Conservation (phyloP, 768 basidiomycete species). For the Tylopilus rubrobrunneus region DNA sequence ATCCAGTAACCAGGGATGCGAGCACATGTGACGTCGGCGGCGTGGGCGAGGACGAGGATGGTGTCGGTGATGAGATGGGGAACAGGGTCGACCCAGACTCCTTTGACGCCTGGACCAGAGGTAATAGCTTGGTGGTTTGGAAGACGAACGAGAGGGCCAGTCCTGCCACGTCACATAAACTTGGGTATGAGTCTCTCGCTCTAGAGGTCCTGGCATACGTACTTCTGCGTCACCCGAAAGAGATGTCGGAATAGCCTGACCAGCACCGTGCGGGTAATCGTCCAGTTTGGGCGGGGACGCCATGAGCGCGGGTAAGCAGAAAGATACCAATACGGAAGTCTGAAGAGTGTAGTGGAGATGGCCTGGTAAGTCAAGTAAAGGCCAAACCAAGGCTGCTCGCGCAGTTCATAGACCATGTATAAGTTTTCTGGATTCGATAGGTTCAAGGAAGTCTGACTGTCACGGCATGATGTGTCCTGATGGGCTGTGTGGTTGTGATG, state of each 20-base stretch:
- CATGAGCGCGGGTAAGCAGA: slow-evolving; percentile 17
- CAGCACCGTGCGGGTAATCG: slow-evolving; percentile 20
- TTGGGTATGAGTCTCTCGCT: too few species aligned
- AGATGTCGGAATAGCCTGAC: slow-evolving; percentile 20
- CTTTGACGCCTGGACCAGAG: slow-evolving; percentile 22
- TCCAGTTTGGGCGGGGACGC: slow-evolving; percentile 24
- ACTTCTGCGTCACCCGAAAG: slow-evolving; percentile 19
- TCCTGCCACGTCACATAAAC: slow-evolving; percentile 11
- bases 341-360: slow-evolving; percentile 17
- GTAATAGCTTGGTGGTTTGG: slow-evolving; percentile 21
- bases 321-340: slow-evolving; percentile 25
- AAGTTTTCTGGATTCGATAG: not conserved
- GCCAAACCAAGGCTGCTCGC: slow-evolving; percentile 10
- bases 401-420: slow-evolving; percentile 5
- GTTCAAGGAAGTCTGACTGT: not conserved
- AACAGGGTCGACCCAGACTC: slow-evolving; percentile 34
- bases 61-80: slow-evolving; percentile 32
- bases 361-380: slow-evolving; percentile 21
- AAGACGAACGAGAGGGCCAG: slow-evolving; percentile 15
- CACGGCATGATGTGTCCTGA: too few species aligned
- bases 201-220: slow-evolving; percentile 1
- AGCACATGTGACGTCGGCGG: slow-evolving; percentile 24
- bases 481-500: too few species aligned
- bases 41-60: slow-evolving; percentile 25
- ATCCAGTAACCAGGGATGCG: slow-evolving; percentile 37